Percentiles rank a stretch among this genome's conserved stretches.
These are phyloP conservation scores for Nasturtium officinale DNA, from an alignment of 345 rosid genomes.

Conservation along the genomic window DNA sequence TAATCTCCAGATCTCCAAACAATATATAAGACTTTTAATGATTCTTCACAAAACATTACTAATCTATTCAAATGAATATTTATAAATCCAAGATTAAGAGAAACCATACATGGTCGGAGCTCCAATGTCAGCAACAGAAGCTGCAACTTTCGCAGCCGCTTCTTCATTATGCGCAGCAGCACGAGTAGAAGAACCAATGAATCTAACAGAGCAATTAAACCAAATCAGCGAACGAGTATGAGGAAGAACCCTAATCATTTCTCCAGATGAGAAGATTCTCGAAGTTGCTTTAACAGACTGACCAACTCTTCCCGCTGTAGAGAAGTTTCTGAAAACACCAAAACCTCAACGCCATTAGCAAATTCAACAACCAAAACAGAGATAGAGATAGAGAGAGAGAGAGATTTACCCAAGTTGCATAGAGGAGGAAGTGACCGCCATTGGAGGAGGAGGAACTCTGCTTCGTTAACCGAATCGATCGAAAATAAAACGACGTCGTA, in stretches of 20 bases:
- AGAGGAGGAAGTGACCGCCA: constrained; percentile 52
- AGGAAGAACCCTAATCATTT: constrained; percentile 39
- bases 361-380: not conserved
- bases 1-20: not conserved
- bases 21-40: not conserved
- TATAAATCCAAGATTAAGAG: too few relatives aligned
- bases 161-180: constrained; percentile 70
- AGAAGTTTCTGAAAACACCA: constrained; percentile 50
- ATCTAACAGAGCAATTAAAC: constrained; percentile 47
- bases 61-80: constrained; percentile 24
- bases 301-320: constrained; percentile 39
- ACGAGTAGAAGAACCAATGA: constrained; percentile 46
- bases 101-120: constrained; percentile 79
- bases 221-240: constrained; percentile 41
- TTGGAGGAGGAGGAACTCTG: constrained; percentile 36
- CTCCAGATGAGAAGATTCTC: constrained; percentile 31
- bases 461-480: constrained; percentile 18
- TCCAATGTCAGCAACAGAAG: constrained; percentile 60
- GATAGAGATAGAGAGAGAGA: constrained; percentile 4
- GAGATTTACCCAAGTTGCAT: constrained; percentile 49
- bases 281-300: constrained; percentile 37
- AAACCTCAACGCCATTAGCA: constrained; percentile 13
- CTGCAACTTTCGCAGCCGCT: constrained; percentile 75
- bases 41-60: not conserved
- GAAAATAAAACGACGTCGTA: not conserved